phyloP scores from a whole-genome alignment of 306 rosid species.

The Prunus armeniaca region DNA sequence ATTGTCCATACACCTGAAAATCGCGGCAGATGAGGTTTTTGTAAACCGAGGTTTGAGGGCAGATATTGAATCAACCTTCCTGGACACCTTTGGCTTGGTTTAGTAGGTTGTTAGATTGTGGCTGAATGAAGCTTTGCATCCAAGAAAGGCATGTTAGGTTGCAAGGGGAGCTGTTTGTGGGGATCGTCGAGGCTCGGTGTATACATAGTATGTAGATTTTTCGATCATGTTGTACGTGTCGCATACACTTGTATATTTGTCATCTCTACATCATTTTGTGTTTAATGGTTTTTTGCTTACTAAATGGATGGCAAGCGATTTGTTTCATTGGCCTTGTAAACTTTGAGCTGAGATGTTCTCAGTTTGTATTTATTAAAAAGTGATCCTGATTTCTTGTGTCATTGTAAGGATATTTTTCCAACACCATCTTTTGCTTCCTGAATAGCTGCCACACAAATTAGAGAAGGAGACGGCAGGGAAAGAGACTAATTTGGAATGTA shows the following conservation, averaged over 20 bases:
- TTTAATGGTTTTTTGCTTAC: constrained; percentile 35
- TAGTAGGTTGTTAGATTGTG: constrained; percentile 4
- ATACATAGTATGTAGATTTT: constrained; percentile 14
- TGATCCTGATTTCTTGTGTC: neutral
- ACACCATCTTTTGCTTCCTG: no score
- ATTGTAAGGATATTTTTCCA: neutral
- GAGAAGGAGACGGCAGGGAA: no score
- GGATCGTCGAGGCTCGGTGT: neutral
- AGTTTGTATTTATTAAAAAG: constrained; percentile 4
- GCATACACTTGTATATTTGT: constrained; percentile 49
- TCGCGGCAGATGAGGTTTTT: neutral
- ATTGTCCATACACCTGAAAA: constrained; percentile 26
- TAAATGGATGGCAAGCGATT: neutral
- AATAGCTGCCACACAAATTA: no score
- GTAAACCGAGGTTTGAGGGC: neutral
- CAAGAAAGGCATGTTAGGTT: neutral
- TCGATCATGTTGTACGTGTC: neutral
- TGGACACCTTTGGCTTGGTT: constrained; percentile 2
- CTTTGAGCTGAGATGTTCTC: neutral
- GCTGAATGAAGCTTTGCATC: neutral
- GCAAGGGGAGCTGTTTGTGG: neutral
- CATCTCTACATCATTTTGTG: constrained; percentile 32
- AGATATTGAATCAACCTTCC: neutral
- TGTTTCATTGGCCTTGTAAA: neutral
- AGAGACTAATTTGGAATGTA: no score